Evolutionary conservation across 352 stramenopile genomes (phyloP), one percentile per base, ranked within the genome.

Genomic region (Phytophthora idaei): DNA sequence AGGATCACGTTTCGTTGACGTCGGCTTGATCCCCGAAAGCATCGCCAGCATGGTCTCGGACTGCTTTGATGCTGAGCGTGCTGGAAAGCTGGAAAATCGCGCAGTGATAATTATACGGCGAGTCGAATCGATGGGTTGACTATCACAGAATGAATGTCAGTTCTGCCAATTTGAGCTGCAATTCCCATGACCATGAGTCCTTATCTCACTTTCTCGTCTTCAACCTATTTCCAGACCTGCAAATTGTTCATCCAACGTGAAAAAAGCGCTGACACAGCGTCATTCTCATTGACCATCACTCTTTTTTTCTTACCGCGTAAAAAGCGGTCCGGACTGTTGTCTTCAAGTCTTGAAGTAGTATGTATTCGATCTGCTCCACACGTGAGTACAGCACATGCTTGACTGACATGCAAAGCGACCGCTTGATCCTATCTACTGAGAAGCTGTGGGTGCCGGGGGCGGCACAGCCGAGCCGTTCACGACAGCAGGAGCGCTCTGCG

Each of bases 261-360:
- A 21, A 21, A 21, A 21, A 21, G 21, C 0, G 21, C 21, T 21
- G 45, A 47, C 31, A 49, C 36, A 48, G 55, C 39, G 37, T 49
- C 47, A 64, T 46, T 68, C 28, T 64, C 61, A 67, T 69, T 51
- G 61, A 46, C 27, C 41, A 47, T 51, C 47, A 59, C 39, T 49
- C 28, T 52, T 58, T 44, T 28, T 39, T 67, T 69, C 56, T 71
- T 71, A 71, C 48, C 56, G 56, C 47, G 25, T 34, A n/a, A 5
- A 17, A 64, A 69, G 39, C 37, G 39, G 31, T 59, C 37, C 10
- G 34, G 21, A 66, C 47, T 55, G 63, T 21, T 37, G 57, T 61
- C 63, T 65, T 71, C 63, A 66, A 51, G 57, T 73, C 48, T 65
- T 69, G 47, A 69, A 62, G 53, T 60, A 69, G 64, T 63, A 72